A percentile compares a stretch with the other conserved stretches of the same genome.
These are phyloP conservation scores for Saccharomycopsis malanga DNA, from an alignment of 805 yeast genomes.

Conservation along the genomic window DNA sequence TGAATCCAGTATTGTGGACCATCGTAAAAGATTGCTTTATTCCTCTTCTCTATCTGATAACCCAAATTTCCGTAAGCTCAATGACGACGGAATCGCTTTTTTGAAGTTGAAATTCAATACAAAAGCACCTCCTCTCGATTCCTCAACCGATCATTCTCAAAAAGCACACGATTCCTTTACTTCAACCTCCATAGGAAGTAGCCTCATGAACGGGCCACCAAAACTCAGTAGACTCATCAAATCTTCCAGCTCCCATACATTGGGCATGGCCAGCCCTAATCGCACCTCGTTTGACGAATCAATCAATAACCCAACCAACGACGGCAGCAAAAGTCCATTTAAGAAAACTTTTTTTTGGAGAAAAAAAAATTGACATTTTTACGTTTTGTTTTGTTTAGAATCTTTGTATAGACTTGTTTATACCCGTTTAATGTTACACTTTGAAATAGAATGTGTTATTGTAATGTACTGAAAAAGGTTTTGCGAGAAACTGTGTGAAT, in stretches of 20 bases:
- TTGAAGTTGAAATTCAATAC: conserved; percentile 13
- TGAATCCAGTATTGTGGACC: conserved; percentile 13
- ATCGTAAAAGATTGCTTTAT: conserved; percentile 16
- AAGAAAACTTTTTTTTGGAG: conserved; percentile 17
- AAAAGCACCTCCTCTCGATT: neutral
- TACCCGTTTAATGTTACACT: neutral
- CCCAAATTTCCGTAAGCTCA: conserved; percentile 13
- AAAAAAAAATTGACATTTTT: conserved; percentile 3
- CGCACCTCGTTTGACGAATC: conserved; percentile 1
- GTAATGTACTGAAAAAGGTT: no score
- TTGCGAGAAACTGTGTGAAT: neutral
- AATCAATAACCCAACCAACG: neutral
- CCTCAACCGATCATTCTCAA: conserved; percentile 20
- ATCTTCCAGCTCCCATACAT: conserved; percentile 28
- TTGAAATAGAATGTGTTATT: no score
- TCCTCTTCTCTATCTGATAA: neutral
- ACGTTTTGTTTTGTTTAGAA: neutral
- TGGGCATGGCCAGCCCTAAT: conserved; percentile 2
- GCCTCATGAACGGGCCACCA: conserved; percentile 14
- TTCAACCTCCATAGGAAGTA: neutral
- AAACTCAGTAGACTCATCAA: conserved; percentile 24
- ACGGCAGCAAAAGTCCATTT: conserved; percentile 13
- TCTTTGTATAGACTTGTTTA: conserved; percentile 1
- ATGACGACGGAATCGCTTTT: conserved; percentile 15
- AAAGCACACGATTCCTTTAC: neutral